Conservation (phyloP, 1,284 basidiomycete genomes). For the Coniophora puteana region DNA sequence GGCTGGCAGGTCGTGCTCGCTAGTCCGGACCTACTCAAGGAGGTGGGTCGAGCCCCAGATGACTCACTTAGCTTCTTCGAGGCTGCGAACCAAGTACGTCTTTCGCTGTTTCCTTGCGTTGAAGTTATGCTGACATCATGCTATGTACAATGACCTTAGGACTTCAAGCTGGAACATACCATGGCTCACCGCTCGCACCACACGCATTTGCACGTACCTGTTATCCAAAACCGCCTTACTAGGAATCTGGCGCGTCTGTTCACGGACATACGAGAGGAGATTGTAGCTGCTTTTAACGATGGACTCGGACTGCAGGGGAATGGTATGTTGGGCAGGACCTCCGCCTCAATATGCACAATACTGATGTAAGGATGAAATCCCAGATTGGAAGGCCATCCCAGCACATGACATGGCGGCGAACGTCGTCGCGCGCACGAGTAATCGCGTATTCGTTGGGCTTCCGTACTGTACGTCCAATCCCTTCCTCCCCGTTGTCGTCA, state of each 20-base stretch:
- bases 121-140: neutral
- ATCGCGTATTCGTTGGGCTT: slow-evolving; percentile 36
- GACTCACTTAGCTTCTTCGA: slow-evolving; percentile 34
- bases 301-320: slow-evolving; percentile 11
- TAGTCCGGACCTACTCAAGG: slow-evolving; percentile 33
- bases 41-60: slow-evolving; percentile 35
- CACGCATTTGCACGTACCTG: slow-evolving; percentile 24
- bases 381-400: slow-evolving; percentile 29
- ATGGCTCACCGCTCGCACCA: slow-evolving; percentile 20
- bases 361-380: neutral
- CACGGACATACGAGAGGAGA: slow-evolving; percentile 29
- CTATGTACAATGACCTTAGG: slow-evolving; percentile 8
- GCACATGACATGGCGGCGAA: slow-evolving; percentile 13
- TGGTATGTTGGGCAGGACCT: slow-evolving; percentile 12
- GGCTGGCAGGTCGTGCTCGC: slow-evolving; percentile 40
- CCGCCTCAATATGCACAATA: neutral
- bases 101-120: neutral
- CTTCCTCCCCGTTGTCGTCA: neutral
- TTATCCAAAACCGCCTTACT: slow-evolving; percentile 25
- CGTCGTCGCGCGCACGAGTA: slow-evolving; percentile 29
- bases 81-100: slow-evolving; percentile 30
- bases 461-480: slow-evolving; percentile 36
- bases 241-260: slow-evolving; percentile 24
- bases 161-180: slow-evolving; percentile 20
- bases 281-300: slow-evolving; percentile 27